Base-by-base conservation (phyloP, 164 flowering plant species). In the Umbilicus rupestris region DNA sequence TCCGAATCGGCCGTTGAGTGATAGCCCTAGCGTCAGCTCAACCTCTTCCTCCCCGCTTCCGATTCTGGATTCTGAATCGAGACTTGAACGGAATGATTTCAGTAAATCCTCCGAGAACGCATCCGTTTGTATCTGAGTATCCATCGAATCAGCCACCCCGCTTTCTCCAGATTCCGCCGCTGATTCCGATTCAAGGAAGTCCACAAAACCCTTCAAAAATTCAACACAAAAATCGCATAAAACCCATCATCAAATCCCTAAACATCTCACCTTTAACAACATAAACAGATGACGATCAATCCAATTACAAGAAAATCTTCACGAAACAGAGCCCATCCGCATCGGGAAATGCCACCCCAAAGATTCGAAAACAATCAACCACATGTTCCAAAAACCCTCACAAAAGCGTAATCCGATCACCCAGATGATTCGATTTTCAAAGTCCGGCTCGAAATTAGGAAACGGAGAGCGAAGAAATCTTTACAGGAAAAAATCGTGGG, bases 11-110 rank as follows among this genome's bases (percentile, higher is more conserved):
- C 89, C 89, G 57, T 83, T 81, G 67, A 71, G 41, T 0, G 89
- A 85, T 4, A 83, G 79, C 42, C 85, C 85, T 22, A 85, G 76
- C 71, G 76, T 77, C 24, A 85, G 69, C 78, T 85, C 86, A n/a
- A 82, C 44, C 59, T 64, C 82, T 24, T 75, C 79, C 0, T 20
- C 70, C 2, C 63, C 74, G 20, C 57, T 49, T 1, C 44, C 66
- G 1, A 10, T 20, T 2, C 22, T 52, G 7, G 30, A 22, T 10
- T 52, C 33, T 55, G 60, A 55, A 3, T 28, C 31, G 60, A 12
- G 19, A 55, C 14, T 55, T 55, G 60, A 55, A 10, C 19, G 28
- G 19, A 55, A 55, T 12, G 19, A 12, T 22, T 26, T 55, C 15
- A 55, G 7, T 4, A 55, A 55, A 55, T 55, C 30, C n/a, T n/a